These are phyloP conservation scores for Saccharomycopsis sp. DNA, from an alignment of 805 yeast species.

Conservation along the genomic window DNA sequence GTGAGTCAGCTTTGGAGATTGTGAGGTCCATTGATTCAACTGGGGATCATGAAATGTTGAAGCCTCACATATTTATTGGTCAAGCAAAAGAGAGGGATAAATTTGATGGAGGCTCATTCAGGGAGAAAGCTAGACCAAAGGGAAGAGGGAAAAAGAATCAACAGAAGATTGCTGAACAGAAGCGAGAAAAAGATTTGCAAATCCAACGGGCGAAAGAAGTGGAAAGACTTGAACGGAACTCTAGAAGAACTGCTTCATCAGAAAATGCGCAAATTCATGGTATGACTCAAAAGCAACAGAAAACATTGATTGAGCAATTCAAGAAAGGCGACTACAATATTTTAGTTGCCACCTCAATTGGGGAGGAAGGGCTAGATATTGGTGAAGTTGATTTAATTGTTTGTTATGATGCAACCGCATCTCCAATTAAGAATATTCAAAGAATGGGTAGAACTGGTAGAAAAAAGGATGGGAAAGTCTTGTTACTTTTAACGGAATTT, in stretches of 20 bases:
- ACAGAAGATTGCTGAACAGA: slow-evolving; percentile 27
- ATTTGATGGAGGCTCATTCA: slow-evolving; percentile 50
- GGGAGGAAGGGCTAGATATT: slow-evolving; percentile 97
- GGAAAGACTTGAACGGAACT: slow-evolving; percentile 29
- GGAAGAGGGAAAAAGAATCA: slow-evolving; percentile 35
- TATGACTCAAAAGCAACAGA: slow-evolving; percentile 87
- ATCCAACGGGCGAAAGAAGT: slow-evolving; percentile 30
- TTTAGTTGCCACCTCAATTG: slow-evolving; percentile 92
- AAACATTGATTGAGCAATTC: slow-evolving; percentile 67
- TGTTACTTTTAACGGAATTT: slow-evolving; percentile 65
- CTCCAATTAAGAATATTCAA: slow-evolving; percentile 90
- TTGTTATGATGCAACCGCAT: slow-evolving; percentile 87
- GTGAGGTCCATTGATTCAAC: slow-evolving; percentile 51
- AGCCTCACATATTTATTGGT: slow-evolving; percentile 88
- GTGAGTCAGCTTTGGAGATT: slow-evolving; percentile 88
- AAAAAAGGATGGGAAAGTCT: slow-evolving; percentile 79
- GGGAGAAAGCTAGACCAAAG: slow-evolving; percentile 37
- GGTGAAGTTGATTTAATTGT: slow-evolving; percentile 95
- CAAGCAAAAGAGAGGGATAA: slow-evolving; percentile 73
- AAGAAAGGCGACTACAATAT: slow-evolving; percentile 68
- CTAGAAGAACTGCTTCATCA: slow-evolving; percentile 51
- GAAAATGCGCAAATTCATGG: slow-evolving; percentile 75
- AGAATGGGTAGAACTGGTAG: slow-evolving; percentile 99
- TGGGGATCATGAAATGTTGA: slow-evolving; percentile 30
- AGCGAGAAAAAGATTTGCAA: slow-evolving; percentile 26